These are phyloP conservation scores for Begonia masoniana DNA, from an alignment of 306 rosid species.

Conservation along the genomic window DNA sequence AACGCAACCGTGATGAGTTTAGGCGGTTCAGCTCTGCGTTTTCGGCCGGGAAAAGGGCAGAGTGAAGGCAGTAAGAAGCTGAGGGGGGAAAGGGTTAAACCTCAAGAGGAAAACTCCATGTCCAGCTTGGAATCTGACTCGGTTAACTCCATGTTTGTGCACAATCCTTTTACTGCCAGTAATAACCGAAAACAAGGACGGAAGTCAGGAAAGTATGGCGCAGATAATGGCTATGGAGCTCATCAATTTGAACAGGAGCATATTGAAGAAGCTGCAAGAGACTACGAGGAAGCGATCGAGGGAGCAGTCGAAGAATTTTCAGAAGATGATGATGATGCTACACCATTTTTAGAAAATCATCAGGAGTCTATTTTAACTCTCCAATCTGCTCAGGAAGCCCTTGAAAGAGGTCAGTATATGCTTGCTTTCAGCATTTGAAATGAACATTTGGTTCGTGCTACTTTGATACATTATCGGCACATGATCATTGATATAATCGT, in stretches of 20 bases:
- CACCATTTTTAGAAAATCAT: conserved; percentile 9
- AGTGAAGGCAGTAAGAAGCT: conserved; percentile 53
- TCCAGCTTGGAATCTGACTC: conserved; percentile 90
- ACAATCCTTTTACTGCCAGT: conserved; percentile 22
- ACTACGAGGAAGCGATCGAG: conserved; percentile 37
- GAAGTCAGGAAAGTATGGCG: conserved; percentile 28
- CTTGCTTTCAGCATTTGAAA: too few species aligned
- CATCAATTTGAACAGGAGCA: conserved; percentile 34
- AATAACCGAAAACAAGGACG: conserved; percentile 54
- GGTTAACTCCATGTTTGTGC: conserved; percentile 59
- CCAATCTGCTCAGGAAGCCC: conserved; percentile 68
- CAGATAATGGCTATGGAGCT: conserved; percentile 47
- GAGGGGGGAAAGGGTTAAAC: conserved; percentile 47
- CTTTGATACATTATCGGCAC: too few species aligned
- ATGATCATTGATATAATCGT: too few species aligned
- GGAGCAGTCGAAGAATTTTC: conserved; percentile 39
- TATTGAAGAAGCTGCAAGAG: conserved; percentile 41
- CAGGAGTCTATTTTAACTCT: conserved; percentile 37
- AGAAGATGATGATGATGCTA: too few species aligned
- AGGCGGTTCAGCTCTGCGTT: conserved; percentile 30
- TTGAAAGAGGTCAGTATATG: conserved; percentile 54
- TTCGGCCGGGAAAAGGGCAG: conserved; percentile 39
- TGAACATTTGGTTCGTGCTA: too few species aligned
- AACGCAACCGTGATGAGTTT: conserved; percentile 24
- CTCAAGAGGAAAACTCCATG: conserved; percentile 61